Evolutionary conservation across 306 rosid genomes (phyloP).

Genomic region (Sechiopsis laciniata): DNA sequence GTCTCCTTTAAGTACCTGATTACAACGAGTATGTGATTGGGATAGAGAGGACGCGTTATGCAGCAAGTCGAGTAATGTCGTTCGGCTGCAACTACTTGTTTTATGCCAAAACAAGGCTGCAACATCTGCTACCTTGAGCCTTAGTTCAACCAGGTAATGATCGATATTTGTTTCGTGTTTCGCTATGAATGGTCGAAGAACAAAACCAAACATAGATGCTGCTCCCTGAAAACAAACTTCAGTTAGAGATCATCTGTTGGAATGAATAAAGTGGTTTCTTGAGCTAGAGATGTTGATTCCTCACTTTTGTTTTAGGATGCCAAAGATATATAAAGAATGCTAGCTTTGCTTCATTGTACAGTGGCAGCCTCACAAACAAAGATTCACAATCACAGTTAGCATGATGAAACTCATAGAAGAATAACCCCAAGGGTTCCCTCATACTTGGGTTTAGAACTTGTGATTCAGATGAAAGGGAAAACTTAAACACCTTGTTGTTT

Average conservation of each 20-base stretch:
- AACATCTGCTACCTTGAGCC: slow-evolving; percentile 23
- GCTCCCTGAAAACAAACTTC: slow-evolving; percentile 27
- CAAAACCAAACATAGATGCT: slow-evolving; percentile 17
- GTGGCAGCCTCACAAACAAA: slow-evolving; percentile 30
- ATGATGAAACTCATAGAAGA: background rate
- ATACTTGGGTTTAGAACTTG: too few relatives aligned
- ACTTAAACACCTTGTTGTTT: too few relatives aligned
- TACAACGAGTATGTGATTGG: background rate
- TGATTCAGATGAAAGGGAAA: too few relatives aligned
- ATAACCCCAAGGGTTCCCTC: too few relatives aligned
- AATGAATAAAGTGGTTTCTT: background rate
- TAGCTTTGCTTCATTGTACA: slow-evolving; percentile 35
- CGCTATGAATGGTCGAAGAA: slow-evolving; percentile 27
- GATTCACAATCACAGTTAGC: background rate
- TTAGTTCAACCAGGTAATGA: slow-evolving; percentile 25
- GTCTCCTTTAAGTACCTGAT: slow-evolving; percentile 3
- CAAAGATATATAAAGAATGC: slow-evolving; percentile 37
- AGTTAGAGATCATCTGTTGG: background rate
- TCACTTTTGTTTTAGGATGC: slow-evolving; percentile 35
- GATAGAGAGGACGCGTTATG: slow-evolving; percentile 24
- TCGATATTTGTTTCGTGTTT: slow-evolving; percentile 37
- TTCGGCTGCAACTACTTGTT: slow-evolving; percentile 24
- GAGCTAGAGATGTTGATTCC: slow-evolving; percentile 9
- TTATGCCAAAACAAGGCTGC: slow-evolving; percentile 26
- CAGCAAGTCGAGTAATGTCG: slow-evolving; percentile 23